Base-by-base conservation (phyloP, 2,329 filamentous ascomycete genomes). In the Ramularia endophylla region DNA sequence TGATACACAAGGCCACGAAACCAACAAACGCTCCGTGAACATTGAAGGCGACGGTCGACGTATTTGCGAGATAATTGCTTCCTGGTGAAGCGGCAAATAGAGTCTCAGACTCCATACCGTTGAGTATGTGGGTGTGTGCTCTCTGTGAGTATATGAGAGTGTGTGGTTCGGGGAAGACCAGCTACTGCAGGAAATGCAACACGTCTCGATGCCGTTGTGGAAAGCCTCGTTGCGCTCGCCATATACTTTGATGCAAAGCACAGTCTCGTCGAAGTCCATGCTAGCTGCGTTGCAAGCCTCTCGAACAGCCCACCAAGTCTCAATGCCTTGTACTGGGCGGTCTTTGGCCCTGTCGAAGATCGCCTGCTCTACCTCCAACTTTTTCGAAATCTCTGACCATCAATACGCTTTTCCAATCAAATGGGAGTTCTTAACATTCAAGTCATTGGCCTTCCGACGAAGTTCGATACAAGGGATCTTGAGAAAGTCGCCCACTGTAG, bases 121-220 rank as follows among this genome's bases (percentile, higher is more conserved):
- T n/a, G n/a, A n/a, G n/a, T n/a, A n/a, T n/a, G n/a, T n/a, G n/a
- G n/a, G n/a, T n/a, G n/a, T n/a, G n/a, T n/a, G n/a, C n/a, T n/a
- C n/a, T n/a, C n/a, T n/a, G n/a, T n/a, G n/a, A n/a, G n/a, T n/a
- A n/a, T n/a, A n/a, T n/a, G n/a, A n/a, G n/a, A n/a, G n/a, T n/a
- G n/a, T n/a, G n/a, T n/a, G n/a, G n/a, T n/a, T n/a, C n/a, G n/a
- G n/a, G n/a, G n/a, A n/a, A n/a, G n/a, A n/a, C n/a, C n/a, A n/a
- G n/a, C n/a, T n/a, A n/a, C n/a, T n/a, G n/a, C n/a, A n/a, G n/a
- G n/a, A n/a, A n/a, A n/a, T n/a, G n/a, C n/a, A n/a, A n/a, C n/a
- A n/a, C n/a, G n/a, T n/a, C n/a, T 12, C n/a, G n/a, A 32, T 32
- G n/a, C 18, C 29, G n/a, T 32, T 32, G n/a, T 32, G 29, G 11